Evolutionary conservation across 495 filamentous ascomycete species (phyloP), one percentile per base, ranked within the genome.

Genomic region (Tuber indicum): DNA sequence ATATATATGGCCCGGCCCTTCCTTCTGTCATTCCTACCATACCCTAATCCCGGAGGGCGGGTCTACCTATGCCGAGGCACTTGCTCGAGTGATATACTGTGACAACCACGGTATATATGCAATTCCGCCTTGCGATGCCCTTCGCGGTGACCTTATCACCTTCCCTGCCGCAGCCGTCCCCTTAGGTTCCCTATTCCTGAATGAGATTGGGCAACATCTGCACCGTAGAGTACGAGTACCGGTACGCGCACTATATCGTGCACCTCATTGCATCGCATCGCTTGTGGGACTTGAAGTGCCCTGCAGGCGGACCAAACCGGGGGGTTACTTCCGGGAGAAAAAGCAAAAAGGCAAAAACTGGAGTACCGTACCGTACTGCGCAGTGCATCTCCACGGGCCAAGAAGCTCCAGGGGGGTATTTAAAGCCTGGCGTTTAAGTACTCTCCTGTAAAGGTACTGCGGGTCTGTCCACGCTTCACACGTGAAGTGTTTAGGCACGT

Each of bases 241-340:
- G 47, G 21, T 23, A 23, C 2, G 23, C 4, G 49, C 3, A 32
- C 52, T 62, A 14, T 32, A 62, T 12, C 12, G 52, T 62, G 47
- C 47, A 32, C 52, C n/a, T 12, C 52, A 62, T 62, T 62, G 52
- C 52, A 62, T 62, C 52, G n/a, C 52, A 62, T 62, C 52, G n/a
- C 52, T 12, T 32, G 26, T 62, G 12, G 32, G 5, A 62, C 52
- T 3, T 12, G 12, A n/a, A 32, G 12, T 32, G 0, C 52, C n/a
- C 52, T 62, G 52, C 52, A n/a, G n/a, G n/a, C n/a, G 10, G 52
- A 62, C 52, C 16, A 32, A 62, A 62, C n/a, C 3, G 52, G 52
- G 52, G n/a, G n/a, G 52, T 62, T 62, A 62, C 52, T 62, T 32
- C 52, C 52, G 52, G 23, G 52, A 12, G 52, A 14, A 14, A 58